A percentile compares a stretch with the other conserved stretches of the same genome.
phyloP scores from a whole-genome alignment of 2,329 filamentous ascomycete genomes.

The Neonectria punicea region DNA sequence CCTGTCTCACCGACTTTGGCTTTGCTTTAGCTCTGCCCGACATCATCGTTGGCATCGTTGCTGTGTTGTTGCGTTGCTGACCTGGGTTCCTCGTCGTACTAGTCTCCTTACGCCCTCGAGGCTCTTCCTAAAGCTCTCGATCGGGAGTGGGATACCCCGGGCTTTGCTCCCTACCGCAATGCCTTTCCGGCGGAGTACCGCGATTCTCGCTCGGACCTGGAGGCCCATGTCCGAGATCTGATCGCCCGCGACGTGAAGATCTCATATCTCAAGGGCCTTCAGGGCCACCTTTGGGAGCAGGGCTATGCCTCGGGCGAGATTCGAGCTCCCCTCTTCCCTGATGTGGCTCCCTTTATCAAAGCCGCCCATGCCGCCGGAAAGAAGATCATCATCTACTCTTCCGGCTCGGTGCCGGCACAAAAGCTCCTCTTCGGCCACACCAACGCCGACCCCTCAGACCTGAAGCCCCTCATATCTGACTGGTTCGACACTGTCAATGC shows the following conservation, averaged over 20 bases:
- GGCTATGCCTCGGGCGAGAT: constrained; percentile 78
- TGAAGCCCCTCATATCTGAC: constrained; percentile 67
- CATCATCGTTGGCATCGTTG: constrained; percentile 22
- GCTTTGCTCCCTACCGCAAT: constrained; percentile 74
- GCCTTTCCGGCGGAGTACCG: constrained; percentile 76
- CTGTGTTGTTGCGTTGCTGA: constrained; percentile 28
- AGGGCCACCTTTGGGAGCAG: constrained; percentile 81
- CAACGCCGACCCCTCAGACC: constrained; percentile 65
- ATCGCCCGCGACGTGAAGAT: constrained; percentile 79
- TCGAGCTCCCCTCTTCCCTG: constrained; percentile 77
- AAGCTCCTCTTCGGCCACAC: constrained; percentile 81
- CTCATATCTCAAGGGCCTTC: constrained; percentile 80
- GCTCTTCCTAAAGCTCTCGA: constrained; percentile 72
- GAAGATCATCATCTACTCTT: constrained; percentile 81
- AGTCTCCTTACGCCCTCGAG: constrained; percentile 83
- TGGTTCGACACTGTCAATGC: constrained; percentile 88
- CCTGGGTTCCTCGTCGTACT: constrained; percentile 25
- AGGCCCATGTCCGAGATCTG: constrained; percentile 75
- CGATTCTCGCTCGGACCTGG: constrained; percentile 66
- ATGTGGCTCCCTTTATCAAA: constrained; percentile 73
- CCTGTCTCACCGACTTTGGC: constrained; percentile 41
- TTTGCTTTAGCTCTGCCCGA: constrained; percentile 21
- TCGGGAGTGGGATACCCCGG: constrained; percentile 72
- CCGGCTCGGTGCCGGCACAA: constrained; percentile 82
- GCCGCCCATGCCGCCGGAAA: constrained; percentile 67